A percentile compares a stretch with the other conserved stretches of the same genome.
These are phyloP conservation scores for Chlorella sorokiniana DNA, from an alignment of 139 green algal genomes.

Conservation along the genomic window DNA sequence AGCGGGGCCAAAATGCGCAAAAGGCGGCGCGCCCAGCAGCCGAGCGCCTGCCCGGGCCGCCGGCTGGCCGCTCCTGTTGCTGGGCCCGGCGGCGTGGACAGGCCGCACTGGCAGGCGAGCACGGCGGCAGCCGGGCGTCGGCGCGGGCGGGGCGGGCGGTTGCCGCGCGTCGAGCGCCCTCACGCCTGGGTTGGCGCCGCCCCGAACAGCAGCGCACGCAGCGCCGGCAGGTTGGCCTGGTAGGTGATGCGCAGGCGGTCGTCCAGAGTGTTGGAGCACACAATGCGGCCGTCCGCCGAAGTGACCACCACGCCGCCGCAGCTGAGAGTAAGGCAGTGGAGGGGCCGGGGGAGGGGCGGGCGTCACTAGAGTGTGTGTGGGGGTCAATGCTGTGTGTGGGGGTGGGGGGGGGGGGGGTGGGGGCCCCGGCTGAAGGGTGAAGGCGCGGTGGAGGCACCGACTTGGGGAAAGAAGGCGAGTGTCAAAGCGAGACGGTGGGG, in stretches of 20 bases:
- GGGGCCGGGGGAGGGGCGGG: neutral
- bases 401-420: neutral
- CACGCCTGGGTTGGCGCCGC: neutral
- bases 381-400: neutral
- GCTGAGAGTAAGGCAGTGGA: slow-evolving; percentile 61
- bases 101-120: no score
- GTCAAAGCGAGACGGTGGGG: no score
- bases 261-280: slow-evolving; percentile 96
- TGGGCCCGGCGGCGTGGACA: no score
- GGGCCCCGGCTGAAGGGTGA: neutral
- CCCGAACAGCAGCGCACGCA: slow-evolving; percentile 77
- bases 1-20: no score
- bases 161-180: neutral
- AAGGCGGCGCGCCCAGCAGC: no score
- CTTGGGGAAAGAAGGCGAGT: neutral
- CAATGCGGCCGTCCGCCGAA: slow-evolving; percentile 84
- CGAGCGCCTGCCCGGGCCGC: no score
- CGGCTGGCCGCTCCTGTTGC: no score
- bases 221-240: slow-evolving; percentile 73
- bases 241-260: slow-evolving; percentile 85
- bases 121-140: no score
- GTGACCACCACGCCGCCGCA: slow-evolving; percentile 89
- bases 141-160: no score
- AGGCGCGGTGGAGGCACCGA: neutral
- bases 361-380: neutral